Conservation (phyloP, 2,329 filamentous ascomycete genomes). For the Colletotrichum karsti region DNA sequence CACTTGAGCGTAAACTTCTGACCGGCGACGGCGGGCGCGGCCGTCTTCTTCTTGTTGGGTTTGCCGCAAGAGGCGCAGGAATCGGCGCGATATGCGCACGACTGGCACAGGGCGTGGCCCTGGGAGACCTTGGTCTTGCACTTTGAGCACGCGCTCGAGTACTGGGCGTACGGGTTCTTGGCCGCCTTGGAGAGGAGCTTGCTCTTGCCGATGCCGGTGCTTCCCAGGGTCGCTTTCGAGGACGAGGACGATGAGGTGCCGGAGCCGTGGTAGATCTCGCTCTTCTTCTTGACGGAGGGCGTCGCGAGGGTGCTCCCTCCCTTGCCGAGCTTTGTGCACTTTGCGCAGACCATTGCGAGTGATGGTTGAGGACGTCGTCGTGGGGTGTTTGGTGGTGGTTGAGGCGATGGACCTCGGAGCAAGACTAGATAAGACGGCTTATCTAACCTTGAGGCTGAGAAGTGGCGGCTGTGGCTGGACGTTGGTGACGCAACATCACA, state of each 20-base stretch:
- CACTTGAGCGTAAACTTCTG: slow-evolving; percentile 72
- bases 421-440: neutral
- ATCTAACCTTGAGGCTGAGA: neutral
- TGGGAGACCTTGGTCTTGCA: slow-evolving; percentile 73
- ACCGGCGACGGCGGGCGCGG: slow-evolving; percentile 63
- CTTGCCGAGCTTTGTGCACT: slow-evolving; percentile 69
- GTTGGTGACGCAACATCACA: slow-evolving; percentile 17
- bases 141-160: slow-evolving; percentile 66
- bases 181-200: slow-evolving; percentile 71
- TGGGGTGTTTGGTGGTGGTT: neutral
- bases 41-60: slow-evolving; percentile 58
- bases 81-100: slow-evolving; percentile 70
- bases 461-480: neutral
- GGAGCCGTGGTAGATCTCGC: slow-evolving; percentile 72
- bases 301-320: slow-evolving; percentile 66
- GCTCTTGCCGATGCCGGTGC: slow-evolving; percentile 69
- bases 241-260: slow-evolving; percentile 52
- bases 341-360: slow-evolving; percentile 67
- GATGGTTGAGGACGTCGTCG: neutral
- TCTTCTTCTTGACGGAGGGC: slow-evolving; percentile 72
- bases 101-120: slow-evolving; percentile 67
- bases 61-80: slow-evolving; percentile 72
- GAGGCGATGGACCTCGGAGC: neutral
- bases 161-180: slow-evolving; percentile 72
- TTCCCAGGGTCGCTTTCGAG: slow-evolving; percentile 62